These are phyloP conservation scores for Saccharomycopsis synnaedendra DNA, from an alignment of 805 yeast species.

Conservation along the genomic window DNA sequence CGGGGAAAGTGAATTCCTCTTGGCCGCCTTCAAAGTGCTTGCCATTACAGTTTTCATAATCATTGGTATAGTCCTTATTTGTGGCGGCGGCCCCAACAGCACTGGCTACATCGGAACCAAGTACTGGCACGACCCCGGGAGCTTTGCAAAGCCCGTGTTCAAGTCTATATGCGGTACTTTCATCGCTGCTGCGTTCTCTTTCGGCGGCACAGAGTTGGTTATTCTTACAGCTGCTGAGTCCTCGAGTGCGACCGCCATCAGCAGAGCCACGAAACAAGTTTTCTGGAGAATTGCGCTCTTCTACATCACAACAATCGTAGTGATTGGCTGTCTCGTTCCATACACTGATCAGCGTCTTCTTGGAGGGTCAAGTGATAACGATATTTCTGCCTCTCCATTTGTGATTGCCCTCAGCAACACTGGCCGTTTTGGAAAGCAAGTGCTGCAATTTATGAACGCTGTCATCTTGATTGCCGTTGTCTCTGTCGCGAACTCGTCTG, in stretches of 20 bases:
- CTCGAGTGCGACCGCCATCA: constrained; percentile 40
- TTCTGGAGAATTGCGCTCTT: constrained; percentile 42
- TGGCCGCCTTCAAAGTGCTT: constrained; percentile 35
- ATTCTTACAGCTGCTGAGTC: constrained; percentile 52
- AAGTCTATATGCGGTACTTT: constrained; percentile 43
- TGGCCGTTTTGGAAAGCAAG: constrained; percentile 41
- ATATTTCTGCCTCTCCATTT: constrained; percentile 51
- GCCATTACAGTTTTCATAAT: constrained; percentile 44
- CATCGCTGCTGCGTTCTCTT: constrained; percentile 46
- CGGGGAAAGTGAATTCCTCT: constrained; percentile 41
- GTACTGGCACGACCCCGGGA: constrained; percentile 35
- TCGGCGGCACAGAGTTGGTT: constrained; percentile 49
- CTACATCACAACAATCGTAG: constrained; percentile 34
- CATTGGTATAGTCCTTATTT: constrained; percentile 35
- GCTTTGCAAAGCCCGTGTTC: constrained; percentile 32
- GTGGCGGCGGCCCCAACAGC: constrained; percentile 34
- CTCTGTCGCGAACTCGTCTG: constrained; percentile 47
- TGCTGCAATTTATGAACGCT: constrained; percentile 42
- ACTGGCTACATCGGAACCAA: constrained; percentile 32
- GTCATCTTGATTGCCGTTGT: constrained; percentile 51
- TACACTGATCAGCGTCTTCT: constrained; percentile 30
- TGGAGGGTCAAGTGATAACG: constrained; percentile 28
- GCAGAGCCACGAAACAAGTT: constrained; percentile 44
- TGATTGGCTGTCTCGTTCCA: constrained; percentile 46
- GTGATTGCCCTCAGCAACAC: constrained; percentile 46